Base-by-base conservation (phyloP, 306 rosid species). In the Leucaena leucocephala region DNA sequence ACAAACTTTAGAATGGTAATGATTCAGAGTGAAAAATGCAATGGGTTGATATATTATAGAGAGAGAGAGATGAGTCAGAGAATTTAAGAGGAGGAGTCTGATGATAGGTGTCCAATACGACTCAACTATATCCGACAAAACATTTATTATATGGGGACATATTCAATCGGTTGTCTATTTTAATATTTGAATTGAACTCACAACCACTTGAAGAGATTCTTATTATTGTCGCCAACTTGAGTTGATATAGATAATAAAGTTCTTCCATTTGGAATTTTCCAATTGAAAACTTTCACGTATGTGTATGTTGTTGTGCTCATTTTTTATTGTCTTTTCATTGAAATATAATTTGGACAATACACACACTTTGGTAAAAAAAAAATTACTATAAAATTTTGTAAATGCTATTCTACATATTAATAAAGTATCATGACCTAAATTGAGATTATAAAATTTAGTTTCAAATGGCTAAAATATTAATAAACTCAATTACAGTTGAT, bases 141-240 rank as follows among this genome's bases (percentile, higher is more conserved):
- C 39, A 36, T 36, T 36, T 36, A 36, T 36, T 36, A 36, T 1
- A 36, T 36, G 2, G 39, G 39, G 39, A 36, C 39, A 3, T 13
- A 48, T 13, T 48, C 15, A 36, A 3, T 36, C 39, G 17, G 16
- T 10, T 14, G 7, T 6, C 1, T 48, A 48, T 5, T 50, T 1
- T 50, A 50, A 48, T 5, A 1, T 48, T 11, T 19, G 5, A 15
- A 12, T 55, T 76, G 84, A 90, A 87, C 11, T 81, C 86, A 17
- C 89, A 87, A 43, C 87, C 85, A 1, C 54, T 45, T 45, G 50
- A 9, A 2, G 12, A 11, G 50, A 14, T 13, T 14, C 50, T 0
- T 12, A 45, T 14, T 45, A 11, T 14, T 45, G 12, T 2, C 2
- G 10, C 50, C 50, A 45, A 45, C 14, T 45, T 45, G 14, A 45